Percentiles rank a stretch among this genome's conserved stretches.
phyloP scores from a whole-genome alignment of 345 rosid species.

The Eucalyptus paniculata region DNA sequence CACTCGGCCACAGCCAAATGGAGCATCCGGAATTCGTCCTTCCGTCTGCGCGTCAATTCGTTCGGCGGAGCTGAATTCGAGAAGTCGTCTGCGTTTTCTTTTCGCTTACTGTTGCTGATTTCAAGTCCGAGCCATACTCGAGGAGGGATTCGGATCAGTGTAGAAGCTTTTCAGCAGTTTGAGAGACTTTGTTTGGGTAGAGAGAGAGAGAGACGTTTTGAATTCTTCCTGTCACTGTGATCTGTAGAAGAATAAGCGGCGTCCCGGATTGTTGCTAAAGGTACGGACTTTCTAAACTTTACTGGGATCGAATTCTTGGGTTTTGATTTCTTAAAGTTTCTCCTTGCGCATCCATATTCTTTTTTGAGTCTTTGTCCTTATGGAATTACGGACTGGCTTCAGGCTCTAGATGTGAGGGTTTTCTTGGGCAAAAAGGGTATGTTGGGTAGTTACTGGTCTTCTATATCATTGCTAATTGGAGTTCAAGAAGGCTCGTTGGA shows the following conservation, averaged over 20 bases:
- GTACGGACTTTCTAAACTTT: background rate
- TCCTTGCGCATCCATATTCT: background rate
- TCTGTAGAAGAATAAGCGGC: background rate
- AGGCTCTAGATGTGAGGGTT: background rate
- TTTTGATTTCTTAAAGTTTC: background rate
- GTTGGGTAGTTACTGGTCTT: background rate
- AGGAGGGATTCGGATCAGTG: background rate
- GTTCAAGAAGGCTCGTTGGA: background rate
- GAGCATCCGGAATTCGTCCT: background rate
- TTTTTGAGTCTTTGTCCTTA: background rate
- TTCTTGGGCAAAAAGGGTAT: background rate
- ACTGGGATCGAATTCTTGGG: background rate
- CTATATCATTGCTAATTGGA: background rate
- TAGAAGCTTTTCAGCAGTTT: background rate
- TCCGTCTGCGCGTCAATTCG: background rate
- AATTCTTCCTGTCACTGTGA: background rate
- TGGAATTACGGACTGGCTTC: background rate
- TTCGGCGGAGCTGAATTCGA: background rate
- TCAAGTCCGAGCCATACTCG: background rate
- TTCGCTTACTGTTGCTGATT: background rate
- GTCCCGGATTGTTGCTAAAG: background rate
- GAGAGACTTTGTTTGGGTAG: background rate
- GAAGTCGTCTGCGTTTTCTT: background rate
- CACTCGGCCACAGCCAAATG: background rate
- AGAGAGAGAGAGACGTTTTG: background rate